phyloP scores from a whole-genome alignment of 225 moss, liverwort and hornwort genomes.

The Thuidium tamariscinum region DNA sequence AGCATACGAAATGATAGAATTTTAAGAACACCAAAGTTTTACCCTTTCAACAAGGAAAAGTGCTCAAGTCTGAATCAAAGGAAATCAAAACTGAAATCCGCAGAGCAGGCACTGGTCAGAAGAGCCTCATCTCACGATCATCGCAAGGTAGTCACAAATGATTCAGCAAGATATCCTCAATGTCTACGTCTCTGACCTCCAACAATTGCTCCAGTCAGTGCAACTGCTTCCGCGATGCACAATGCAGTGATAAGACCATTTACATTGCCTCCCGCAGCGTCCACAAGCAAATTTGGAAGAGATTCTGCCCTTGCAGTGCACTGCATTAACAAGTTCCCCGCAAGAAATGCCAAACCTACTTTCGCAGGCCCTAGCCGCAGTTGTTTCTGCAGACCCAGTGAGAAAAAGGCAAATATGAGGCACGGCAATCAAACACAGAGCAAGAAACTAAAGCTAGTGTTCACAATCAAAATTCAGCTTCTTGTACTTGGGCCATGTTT shows the following conservation, averaged over 20 bases:
- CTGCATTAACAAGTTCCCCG: slow-evolving; percentile 15
- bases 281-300: slow-evolving; percentile 26
- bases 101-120: neutral
- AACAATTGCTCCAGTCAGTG: slow-evolving; percentile 59
- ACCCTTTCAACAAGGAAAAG: neutral
- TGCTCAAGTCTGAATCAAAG: neutral
- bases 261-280: slow-evolving; percentile 43
- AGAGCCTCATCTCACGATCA: neutral
- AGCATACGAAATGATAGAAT: neutral
- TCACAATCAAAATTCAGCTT: neutral
- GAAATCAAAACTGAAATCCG: neutral
- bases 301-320: slow-evolving; percentile 39
- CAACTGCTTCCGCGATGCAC: slow-evolving; percentile 52
- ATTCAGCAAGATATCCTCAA: neutral
- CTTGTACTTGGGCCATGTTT: neutral
- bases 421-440: neutral
- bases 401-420: neutral
- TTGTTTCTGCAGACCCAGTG: slow-evolving; percentile 1
- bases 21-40: neutral
- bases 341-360: slow-evolving; percentile 27
- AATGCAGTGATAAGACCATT: slow-evolving; percentile 34
- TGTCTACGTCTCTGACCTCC: slow-evolving; percentile 32
- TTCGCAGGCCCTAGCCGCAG: slow-evolving; percentile 11
- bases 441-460: neutral
- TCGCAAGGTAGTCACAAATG: neutral